These are phyloP conservation scores for Fraxinus nigra DNA, from an alignment of 305 asterid genomes.

Conservation along the genomic window DNA sequence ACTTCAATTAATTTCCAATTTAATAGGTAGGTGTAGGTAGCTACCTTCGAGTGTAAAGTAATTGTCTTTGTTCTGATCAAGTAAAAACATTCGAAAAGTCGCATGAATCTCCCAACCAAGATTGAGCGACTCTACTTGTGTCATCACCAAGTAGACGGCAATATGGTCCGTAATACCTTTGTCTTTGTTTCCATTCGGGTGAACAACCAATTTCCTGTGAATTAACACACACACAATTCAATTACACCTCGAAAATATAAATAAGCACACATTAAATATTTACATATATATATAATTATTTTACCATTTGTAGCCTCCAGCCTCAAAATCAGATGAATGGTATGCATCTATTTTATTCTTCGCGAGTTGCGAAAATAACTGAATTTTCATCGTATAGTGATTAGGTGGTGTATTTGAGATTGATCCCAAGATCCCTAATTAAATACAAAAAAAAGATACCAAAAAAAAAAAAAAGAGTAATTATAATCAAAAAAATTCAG, in stretches of 20 bases:
- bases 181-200: conserved; percentile 59
- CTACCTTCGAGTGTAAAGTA: conserved; percentile 48
- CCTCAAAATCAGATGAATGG: conserved; percentile 43
- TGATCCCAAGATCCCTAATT: conserved; percentile 37
- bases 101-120: conserved; percentile 55
- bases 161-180: conserved; percentile 46
- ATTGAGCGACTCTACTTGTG: conserved; percentile 24
- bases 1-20: neutral
- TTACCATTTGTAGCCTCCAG: conserved; percentile 65
- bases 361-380: conserved; percentile 36
- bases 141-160: conserved; percentile 41
- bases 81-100: conserved; percentile 41
- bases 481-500: neutral
- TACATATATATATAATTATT: neutral
- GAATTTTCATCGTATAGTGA: conserved; percentile 42
- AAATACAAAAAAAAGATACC: neutral
- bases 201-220: conserved; percentile 42
- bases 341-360: conserved; percentile 41
- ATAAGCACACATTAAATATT: neutral
- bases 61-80: conserved; percentile 50
- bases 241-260: neutral
- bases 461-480: neutral
- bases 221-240: neutral
- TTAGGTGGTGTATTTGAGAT: conserved; percentile 43
- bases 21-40: neutral